Base-by-base conservation (phyloP, 2,329 filamentous ascomycete species). In the Ustulina deusta region DNA sequence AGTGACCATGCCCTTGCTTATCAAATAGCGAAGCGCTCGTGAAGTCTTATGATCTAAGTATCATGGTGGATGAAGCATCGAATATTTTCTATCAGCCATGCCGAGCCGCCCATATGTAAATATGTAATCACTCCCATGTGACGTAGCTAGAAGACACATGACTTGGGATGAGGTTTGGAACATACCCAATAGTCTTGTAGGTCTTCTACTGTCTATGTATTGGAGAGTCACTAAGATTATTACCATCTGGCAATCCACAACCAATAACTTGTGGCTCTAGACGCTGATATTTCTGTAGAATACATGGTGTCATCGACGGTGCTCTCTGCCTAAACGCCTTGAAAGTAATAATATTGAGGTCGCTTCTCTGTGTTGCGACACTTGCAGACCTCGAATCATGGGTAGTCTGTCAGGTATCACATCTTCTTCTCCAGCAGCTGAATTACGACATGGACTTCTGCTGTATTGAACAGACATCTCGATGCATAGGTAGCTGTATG, bases 1-100 rank as follows among this genome's bases (percentile, higher is more conserved):
- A 64, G 73, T 75, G 75, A 75, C 70, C 55, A 70, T 49, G 69
- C 52, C 61, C 40, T 36, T 61, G 58, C 48, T 29, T n/a, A 60
- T 60, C 32, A 32, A 5, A 40, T 48, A 61, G 61, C 58, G 22
- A 59, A 54, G 22, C n/a, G 10, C 25, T 44, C 22, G 66, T 69
- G 66, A 70, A 52, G 6, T 11, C 4, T 40, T 27, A 27, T 54
- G 51, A 34, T 49, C 25, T 22, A 11, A 25, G 9, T 42, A 54
- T 52, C 1, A 34, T 11, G 44, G 29, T 61, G 17, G 36, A 15
- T 25, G 13, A 48, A 25, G 20, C 13, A 17, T 36, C 4, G 13
- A 42, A 15, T 15, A n/a, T 20, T 40, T 10, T 22, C 17, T 3
- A 25, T 1, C 13, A 27, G 2, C 22, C 22, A 22, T 61, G 10